phyloP scores from a whole-genome alignment of 495 filamentous ascomycete species.

The Barbatosphaeria neglecta region DNA sequence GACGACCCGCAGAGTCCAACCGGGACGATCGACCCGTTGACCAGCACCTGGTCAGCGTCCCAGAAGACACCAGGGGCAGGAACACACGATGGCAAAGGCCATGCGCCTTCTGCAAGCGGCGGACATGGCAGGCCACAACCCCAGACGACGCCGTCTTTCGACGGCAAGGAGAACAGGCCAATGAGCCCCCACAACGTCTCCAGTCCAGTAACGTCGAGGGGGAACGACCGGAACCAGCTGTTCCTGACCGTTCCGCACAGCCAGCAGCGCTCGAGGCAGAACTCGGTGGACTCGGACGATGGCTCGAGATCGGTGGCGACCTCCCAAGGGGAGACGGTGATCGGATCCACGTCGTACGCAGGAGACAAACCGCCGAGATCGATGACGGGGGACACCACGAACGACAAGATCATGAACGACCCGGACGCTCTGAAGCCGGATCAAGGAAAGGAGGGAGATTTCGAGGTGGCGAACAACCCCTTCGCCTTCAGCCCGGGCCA shows the following conservation, averaged over 20 bases:
- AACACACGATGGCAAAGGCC: constrained; percentile 3
- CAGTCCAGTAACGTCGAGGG: constrained; percentile 45
- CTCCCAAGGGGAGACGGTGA: constrained; percentile 30
- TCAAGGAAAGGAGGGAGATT: constrained; percentile 51
- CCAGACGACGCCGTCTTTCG: constrained; percentile 53
- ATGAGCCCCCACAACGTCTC: constrained; percentile 85
- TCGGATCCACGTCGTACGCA: constrained; percentile 19
- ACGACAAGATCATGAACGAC: constrained; percentile 39
- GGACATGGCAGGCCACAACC: constrained; percentile 37
- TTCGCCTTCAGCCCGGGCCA: constrained; percentile 63
- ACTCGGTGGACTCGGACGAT: constrained; percentile 42
- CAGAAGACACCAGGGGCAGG: constrained; percentile 17
- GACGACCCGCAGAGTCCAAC: constrained; percentile 35
- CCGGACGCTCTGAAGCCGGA: constrained; percentile 52
- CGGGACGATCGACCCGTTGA: constrained; percentile 23
- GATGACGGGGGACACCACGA: constrained; percentile 15
- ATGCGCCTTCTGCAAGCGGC: not conserved
- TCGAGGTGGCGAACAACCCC: constrained; percentile 51
- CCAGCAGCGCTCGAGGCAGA: constrained; percentile 36
- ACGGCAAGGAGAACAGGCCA: constrained; percentile 67
- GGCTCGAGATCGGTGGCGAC: constrained; percentile 32
- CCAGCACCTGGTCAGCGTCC: constrained; percentile 35
- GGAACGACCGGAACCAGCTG: constrained; percentile 27
- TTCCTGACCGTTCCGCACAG: constrained; percentile 39
- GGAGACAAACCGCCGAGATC: constrained; percentile 25